A percentile compares a stretch with the other conserved stretches of the same genome.
Conservation (phyloP, 192 early-diverging fungal species). For the Phlyctochytrium planicorne region DNA sequence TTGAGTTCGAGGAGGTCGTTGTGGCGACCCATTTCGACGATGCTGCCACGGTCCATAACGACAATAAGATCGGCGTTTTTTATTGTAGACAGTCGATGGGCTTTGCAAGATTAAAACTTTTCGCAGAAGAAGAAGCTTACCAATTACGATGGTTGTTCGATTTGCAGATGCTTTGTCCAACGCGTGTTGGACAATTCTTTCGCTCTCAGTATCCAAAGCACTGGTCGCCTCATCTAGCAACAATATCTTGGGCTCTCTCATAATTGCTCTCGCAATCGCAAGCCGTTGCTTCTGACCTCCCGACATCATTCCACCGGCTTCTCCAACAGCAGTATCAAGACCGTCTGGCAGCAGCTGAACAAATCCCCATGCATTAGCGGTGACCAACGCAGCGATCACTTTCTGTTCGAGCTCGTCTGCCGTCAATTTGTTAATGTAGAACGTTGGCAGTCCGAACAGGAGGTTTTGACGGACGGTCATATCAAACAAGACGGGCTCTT, state of each 20-base stretch:
- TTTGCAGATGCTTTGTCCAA: slow-evolving; percentile 43
- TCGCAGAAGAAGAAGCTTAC: not conserved
- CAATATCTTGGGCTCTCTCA: slow-evolving; percentile 82
- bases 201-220: slow-evolving; percentile 54
- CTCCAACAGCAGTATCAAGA: slow-evolving; percentile 83
- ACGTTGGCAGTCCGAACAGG: slow-evolving; percentile 56
- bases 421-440: slow-evolving; percentile 47
- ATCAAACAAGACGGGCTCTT: slow-evolving; percentile 85
- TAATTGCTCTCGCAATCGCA: slow-evolving; percentile 89
- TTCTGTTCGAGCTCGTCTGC: slow-evolving; percentile 48
- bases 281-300: slow-evolving; percentile 95
- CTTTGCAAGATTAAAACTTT: slow-evolving; percentile 20
- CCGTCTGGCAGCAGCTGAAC: slow-evolving; percentile 78
- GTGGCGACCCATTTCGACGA: slow-evolving; percentile 79
- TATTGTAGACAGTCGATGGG: slow-evolving; percentile 89
- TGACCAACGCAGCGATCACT: slow-evolving; percentile 45
- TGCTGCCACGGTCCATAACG: slow-evolving; percentile 58
- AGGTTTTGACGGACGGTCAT: slow-evolving; percentile 83
- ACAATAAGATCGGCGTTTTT: slow-evolving; percentile 82
- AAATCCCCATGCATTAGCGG: slow-evolving; percentile 79
- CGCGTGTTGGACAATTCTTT: slow-evolving; percentile 50
- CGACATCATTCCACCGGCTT: slow-evolving; percentile 62
- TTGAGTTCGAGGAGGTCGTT: slow-evolving; percentile 65
- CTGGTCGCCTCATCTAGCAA: slow-evolving; percentile 58
- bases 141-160: slow-evolving; percentile 86